These are phyloP conservation scores for Phylloporus arenicola DNA, from an alignment of 768 basidiomycete species.

Conservation along the genomic window DNA sequence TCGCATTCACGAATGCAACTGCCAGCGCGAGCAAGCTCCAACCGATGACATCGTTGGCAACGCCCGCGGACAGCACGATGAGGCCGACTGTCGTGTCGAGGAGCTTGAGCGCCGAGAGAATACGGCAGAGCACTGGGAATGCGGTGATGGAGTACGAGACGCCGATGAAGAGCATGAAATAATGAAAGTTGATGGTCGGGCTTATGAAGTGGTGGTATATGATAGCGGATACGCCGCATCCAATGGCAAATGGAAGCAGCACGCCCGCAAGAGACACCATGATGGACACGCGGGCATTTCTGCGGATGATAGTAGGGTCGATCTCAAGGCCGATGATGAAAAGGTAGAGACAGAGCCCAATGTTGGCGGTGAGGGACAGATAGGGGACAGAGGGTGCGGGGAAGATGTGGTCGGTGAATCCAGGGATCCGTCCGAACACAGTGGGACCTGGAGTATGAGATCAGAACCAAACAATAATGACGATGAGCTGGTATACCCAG, in stretches of 20 bases:
- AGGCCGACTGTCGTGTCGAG: conserved; percentile 91
- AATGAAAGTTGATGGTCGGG: conserved; percentile 55
- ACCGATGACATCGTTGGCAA: conserved; percentile 83
- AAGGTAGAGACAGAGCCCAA: conserved; percentile 83
- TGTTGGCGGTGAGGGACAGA: conserved; percentile 82
- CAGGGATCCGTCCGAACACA: conserved; percentile 75
- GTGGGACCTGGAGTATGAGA: conserved; percentile 35
- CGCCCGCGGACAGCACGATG: conserved; percentile 87
- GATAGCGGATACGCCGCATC: conserved; percentile 67
- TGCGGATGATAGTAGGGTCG: conserved; percentile 71
- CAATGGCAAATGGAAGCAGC: conserved; percentile 80
- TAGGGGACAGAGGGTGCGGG: conserved; percentile 64
- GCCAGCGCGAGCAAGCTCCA: conserved; percentile 89
- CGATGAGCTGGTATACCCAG: conserved; percentile 45
- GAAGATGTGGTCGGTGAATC: conserved; percentile 84
- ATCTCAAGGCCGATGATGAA: conserved; percentile 95
- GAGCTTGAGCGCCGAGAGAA: conserved; percentile 84
- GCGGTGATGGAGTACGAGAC: conserved; percentile 88
- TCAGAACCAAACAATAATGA: conserved; percentile 45
- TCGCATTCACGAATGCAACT: conserved; percentile 88
- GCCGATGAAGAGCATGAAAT: conserved; percentile 93
- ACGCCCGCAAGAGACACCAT: conserved; percentile 79
- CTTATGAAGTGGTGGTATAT: conserved; percentile 74
- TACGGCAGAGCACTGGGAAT: conserved; percentile 85
- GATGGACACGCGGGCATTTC: conserved; percentile 61